Evolutionary conservation across 345 rosid genomes (phyloP).

Genomic region (Hibiscus mutabilis): DNA sequence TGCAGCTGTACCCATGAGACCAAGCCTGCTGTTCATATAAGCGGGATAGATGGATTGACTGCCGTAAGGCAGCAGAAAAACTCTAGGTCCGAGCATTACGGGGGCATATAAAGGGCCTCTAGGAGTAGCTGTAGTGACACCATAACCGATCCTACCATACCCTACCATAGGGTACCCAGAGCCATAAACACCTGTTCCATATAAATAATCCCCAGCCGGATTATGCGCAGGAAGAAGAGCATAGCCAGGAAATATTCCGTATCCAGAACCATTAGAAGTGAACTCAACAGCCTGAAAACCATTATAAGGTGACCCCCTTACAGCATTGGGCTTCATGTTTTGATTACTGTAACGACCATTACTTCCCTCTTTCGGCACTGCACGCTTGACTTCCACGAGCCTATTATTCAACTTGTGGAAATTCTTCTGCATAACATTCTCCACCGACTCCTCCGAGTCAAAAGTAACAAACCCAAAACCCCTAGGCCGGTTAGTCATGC

Average conservation of each 20-base stretch:
- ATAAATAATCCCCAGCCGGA: constrained; percentile 27
- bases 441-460: constrained; percentile 65
- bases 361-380: constrained; percentile 67
- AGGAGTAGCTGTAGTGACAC: constrained; percentile 24
- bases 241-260: constrained; percentile 22
- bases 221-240: constrained; percentile 24
- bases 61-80: constrained; percentile 27
- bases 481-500: constrained; percentile 59
- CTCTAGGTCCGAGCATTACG: constrained; percentile 27
- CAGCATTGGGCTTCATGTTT: constrained; percentile 7
- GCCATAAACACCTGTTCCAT: constrained; percentile 29
- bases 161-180: constrained; percentile 32
- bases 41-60: constrained; percentile 25
- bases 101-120: constrained; percentile 33
- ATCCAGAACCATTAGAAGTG: constrained; percentile 22
- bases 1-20: constrained; percentile 16
- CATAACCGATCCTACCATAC: constrained; percentile 26
- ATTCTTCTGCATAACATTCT: constrained; percentile 46
- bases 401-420: constrained; percentile 62
- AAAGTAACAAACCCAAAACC: constrained; percentile 87
- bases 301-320: constrained; percentile 9
- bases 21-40: constrained; percentile 30
- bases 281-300: constrained; percentile 22
- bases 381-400: constrained; percentile 73
- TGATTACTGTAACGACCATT: constrained; percentile 20